Conservation (phyloP, 2,329 filamentous ascomycete genomes). For the Aspergillus persii region DNA sequence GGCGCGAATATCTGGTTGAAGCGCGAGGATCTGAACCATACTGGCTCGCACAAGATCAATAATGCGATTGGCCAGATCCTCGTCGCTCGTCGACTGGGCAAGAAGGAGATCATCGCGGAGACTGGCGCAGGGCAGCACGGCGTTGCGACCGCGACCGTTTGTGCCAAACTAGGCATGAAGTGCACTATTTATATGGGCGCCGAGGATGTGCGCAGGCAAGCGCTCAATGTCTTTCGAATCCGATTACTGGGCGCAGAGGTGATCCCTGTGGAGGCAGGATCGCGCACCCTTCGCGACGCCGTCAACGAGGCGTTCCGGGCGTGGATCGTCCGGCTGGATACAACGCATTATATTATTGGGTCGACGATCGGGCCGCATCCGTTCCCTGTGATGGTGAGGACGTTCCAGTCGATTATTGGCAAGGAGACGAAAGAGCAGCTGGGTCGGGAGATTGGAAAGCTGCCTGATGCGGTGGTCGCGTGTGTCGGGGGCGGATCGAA, state of each 20-base stretch:
- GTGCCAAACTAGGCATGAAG: constrained; percentile 93
- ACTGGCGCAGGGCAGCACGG: constrained; percentile 96
- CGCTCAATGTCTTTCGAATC: constrained; percentile 94
- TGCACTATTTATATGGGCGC: constrained; percentile 97
- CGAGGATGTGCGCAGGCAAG: constrained; percentile 89
- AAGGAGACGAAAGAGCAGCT: constrained; percentile 91
- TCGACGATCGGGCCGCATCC: constrained; percentile 94
- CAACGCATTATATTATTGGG: constrained; percentile 94
- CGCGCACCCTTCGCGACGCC: constrained; percentile 73
- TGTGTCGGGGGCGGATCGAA: constrained; percentile 94
- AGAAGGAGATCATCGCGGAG: constrained; percentile 93
- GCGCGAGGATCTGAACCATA: constrained; percentile 93
- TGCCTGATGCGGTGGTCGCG: constrained; percentile 95
- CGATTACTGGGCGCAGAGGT: constrained; percentile 87
- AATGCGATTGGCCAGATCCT: constrained; percentile 90
- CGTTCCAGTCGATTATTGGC: constrained; percentile 93
- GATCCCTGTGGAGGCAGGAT: constrained; percentile 81
- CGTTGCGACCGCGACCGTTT: constrained; percentile 91
- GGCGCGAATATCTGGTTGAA: constrained; percentile 96
- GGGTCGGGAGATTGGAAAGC: constrained; percentile 72
- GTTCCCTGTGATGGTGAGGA: constrained; percentile 94
- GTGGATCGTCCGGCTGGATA: constrained; percentile 85
- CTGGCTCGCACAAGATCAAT: constrained; percentile 97
- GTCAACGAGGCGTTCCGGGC: constrained; percentile 90
- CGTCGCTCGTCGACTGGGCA: constrained; percentile 76